A percentile compares a stretch with the other conserved stretches of the same genome.
Conservation (phyloP, 768 basidiomycete species). For the Albatrellus ellisii region DNA sequence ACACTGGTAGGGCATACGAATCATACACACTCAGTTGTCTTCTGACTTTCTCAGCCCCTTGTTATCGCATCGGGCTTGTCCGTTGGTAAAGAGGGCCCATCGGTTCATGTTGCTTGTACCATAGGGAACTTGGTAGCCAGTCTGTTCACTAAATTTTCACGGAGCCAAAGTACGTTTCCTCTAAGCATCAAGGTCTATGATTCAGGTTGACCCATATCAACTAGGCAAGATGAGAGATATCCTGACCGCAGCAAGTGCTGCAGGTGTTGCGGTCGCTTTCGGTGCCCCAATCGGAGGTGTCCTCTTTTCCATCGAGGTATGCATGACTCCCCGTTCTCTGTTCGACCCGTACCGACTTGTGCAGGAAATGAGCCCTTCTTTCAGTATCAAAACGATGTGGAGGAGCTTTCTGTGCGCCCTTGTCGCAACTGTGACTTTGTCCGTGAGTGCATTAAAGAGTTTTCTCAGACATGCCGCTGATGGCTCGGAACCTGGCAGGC, state of each 20-base stretch:
- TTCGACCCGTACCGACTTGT: not conserved
- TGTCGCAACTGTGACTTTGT: slow-evolving; percentile 90
- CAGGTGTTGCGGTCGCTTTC: slow-evolving; percentile 97
- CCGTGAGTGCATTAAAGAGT: slow-evolving; percentile 39
- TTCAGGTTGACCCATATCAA: slow-evolving; percentile 11
- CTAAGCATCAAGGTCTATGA: not conserved
- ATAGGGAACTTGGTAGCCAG: slow-evolving; percentile 86
- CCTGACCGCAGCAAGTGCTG: slow-evolving; percentile 89
- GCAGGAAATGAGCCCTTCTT: slow-evolving; percentile 97
- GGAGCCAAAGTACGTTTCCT: slow-evolving; percentile 64
- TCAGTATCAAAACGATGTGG: slow-evolving; percentile 99
- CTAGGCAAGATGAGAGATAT: slow-evolving; percentile 80
- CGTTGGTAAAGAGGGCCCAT: slow-evolving; percentile 97
- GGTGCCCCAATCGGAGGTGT: slow-evolving; percentile 98
- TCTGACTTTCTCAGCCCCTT: slow-evolving; percentile 48
- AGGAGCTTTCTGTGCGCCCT: slow-evolving; percentile 94
- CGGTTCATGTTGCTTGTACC: slow-evolving; percentile 94
- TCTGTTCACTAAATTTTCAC: slow-evolving; percentile 66
- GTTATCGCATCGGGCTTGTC: slow-evolving; percentile 95
- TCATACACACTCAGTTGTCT: not conserved
- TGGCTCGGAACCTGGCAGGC: slow-evolving; percentile 33
- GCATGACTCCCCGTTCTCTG: slow-evolving; percentile 5
- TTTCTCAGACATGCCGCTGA: too few relatives aligned
- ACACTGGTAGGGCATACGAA: slow-evolving; percentile 52
- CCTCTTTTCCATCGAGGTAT: slow-evolving; percentile 90